phyloP scores from a whole-genome alignment of 192 early-diverging fungal genomes.

The Dimargaris cristalligena region DNA sequence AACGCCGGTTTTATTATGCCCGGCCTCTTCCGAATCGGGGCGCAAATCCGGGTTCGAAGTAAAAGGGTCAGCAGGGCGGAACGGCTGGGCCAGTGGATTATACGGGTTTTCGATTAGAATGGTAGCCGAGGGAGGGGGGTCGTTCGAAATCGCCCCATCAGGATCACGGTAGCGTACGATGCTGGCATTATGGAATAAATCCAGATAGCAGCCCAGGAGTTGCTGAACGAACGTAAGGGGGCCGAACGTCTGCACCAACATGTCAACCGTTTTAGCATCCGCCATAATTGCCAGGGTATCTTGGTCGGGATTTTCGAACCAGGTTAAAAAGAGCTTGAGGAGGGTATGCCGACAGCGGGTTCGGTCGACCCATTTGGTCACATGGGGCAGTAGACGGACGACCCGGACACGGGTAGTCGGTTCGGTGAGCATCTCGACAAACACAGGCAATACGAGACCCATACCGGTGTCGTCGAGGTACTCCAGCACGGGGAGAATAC shows the following conservation, averaged over 20 bases:
- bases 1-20: neutral
- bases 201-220: neutral
- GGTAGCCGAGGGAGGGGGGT: neutral
- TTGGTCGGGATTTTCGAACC: neutral
- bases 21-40: neutral
- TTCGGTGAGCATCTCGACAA: neutral
- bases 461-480: neutral
- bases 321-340: neutral
- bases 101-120: too few species aligned
- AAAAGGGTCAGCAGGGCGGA: too few species aligned
- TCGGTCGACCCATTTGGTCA: constrained; percentile 2
- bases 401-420: neutral
- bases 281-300: neutral
- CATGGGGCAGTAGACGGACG: neutral
- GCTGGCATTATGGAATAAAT: neutral
- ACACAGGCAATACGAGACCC: neutral
- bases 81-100: too few species aligned
- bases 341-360: neutral
- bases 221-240: constrained; percentile 2
- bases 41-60: neutral
- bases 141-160: neutral
- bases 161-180: neutral
- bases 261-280: neutral
- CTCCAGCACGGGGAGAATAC: neutral
- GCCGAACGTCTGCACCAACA: neutral